Conservation (phyloP, 345 rosid species). For the Mangifera indica region DNA sequence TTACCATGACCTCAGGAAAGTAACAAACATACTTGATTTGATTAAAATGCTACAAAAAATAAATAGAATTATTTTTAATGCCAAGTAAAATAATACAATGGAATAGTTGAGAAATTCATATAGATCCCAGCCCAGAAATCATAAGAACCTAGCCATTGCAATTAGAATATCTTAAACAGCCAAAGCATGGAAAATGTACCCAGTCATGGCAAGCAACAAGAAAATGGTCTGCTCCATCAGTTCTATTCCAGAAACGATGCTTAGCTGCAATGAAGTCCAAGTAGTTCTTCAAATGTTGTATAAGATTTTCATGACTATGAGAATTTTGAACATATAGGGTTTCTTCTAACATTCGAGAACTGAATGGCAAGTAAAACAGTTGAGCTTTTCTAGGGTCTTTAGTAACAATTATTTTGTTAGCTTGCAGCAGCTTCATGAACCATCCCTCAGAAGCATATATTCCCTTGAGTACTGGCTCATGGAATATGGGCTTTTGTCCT, state of each 20-base stretch:
- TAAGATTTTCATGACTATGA: constrained; percentile 62
- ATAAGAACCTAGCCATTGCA: background rate
- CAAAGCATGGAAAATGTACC: constrained; percentile 46
- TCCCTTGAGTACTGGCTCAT: constrained; percentile 68
- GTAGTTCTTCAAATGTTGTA: constrained; percentile 58
- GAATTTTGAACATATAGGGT: constrained; percentile 67
- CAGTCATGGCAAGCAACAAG: constrained; percentile 97
- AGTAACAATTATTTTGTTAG: constrained; percentile 64
- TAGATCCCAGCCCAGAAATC: background rate
- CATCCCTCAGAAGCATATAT: constrained; percentile 99
- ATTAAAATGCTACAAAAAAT: background rate
- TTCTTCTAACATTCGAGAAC: constrained; percentile 79
- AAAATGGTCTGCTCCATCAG: constrained; percentile 89
- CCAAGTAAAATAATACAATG: background rate
- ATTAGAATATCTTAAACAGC: constrained; percentile 3
- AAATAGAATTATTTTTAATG: background rate
- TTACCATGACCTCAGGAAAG: background rate
- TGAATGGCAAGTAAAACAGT: constrained; percentile 84
- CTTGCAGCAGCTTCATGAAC: constrained; percentile 85
- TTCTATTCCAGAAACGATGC: constrained; percentile 86
- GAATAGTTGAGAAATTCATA: background rate
- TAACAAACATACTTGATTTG: background rate
- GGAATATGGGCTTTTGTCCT: constrained; percentile 78
- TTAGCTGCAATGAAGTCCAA: constrained; percentile 56
- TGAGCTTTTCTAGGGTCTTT: constrained; percentile 69